phyloP scores from a whole-genome alignment of 169 alveolate species.

The Amoebophrya sp. region DNA sequence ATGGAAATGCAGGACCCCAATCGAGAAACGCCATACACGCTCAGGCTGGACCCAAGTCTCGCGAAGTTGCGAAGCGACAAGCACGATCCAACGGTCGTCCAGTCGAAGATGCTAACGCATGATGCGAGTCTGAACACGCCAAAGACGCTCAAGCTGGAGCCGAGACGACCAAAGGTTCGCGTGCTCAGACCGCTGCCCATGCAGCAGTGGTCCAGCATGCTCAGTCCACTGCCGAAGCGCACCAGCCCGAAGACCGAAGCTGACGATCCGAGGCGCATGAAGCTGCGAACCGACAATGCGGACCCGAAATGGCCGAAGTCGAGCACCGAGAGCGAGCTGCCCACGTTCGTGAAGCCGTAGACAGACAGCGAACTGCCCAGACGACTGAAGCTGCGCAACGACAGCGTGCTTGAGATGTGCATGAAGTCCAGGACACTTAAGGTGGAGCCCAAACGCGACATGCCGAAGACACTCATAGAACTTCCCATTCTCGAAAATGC shows the following conservation, averaged over 20 bases:
- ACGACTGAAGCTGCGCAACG: not conserved
- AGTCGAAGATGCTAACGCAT: not conserved
- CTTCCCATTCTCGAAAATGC: not conserved
- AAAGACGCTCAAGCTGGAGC: not conserved
- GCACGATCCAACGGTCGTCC: not conserved
- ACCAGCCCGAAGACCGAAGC: not conserved
- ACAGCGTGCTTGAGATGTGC: not conserved
- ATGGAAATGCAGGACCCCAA: not conserved
- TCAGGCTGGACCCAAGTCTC: not conserved
- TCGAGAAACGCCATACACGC: not conserved
- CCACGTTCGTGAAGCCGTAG: not conserved
- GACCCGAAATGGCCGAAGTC: not conserved
- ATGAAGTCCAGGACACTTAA: not conserved
- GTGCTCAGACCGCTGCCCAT: not conserved
- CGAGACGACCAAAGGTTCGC: not conserved
- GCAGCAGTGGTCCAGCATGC: not conserved
- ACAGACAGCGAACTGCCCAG: not conserved
- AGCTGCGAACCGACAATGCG: not conserved
- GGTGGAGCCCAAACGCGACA: not conserved
- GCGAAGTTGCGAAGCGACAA: not conserved
- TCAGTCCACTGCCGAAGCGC: not conserved
- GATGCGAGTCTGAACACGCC: not conserved
- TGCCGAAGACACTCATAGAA: not conserved
- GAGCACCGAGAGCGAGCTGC: not conserved
- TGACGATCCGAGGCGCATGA: not conserved